Evolutionary conservation across 768 basidiomycete genomes (phyloP).

Genomic region (Tephrocybe sp.): DNA sequence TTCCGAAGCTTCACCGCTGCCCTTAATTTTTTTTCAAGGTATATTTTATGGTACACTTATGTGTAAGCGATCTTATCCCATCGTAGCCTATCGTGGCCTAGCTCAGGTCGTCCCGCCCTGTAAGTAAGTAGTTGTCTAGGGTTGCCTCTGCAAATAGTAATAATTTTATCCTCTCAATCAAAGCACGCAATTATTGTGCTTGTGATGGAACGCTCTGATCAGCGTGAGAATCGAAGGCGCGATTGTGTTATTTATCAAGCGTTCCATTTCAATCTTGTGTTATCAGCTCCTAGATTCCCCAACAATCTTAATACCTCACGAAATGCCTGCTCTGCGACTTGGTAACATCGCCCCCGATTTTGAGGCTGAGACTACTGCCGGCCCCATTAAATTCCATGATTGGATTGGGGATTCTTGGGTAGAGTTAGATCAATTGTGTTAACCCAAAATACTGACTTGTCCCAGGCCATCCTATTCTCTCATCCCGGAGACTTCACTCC

Average conservation of each 20-base stretch:
- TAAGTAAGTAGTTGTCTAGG: too few species aligned
- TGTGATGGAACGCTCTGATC: too few species aligned
- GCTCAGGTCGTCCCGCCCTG: too few species aligned
- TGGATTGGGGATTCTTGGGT: constrained; percentile 92
- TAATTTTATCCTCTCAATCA: too few species aligned
- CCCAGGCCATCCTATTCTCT: constrained; percentile 84
- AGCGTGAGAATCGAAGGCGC: constrained; percentile 70
- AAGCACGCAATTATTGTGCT: constrained; percentile 54
- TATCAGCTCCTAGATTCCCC: not conserved
- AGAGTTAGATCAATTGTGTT: constrained; percentile 21
- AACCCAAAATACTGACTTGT: constrained; percentile 4
- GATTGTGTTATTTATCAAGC: constrained; percentile 29
- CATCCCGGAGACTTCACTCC: constrained; percentile 94
- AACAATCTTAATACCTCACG: constrained; percentile 5
- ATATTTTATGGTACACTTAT: too few species aligned
- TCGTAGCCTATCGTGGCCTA: too few species aligned
- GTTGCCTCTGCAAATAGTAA: too few species aligned
- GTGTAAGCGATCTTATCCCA: too few species aligned
- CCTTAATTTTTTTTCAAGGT: too few species aligned
- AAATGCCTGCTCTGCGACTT: constrained; percentile 66
- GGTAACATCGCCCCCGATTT: constrained; percentile 92
- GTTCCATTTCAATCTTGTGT: not conserved
- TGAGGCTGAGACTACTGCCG: constrained; percentile 84
- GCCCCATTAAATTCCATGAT: constrained; percentile 89
- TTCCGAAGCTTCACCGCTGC: too few species aligned